Conservation (phyloP, 2,329 filamentous ascomycete species). For the Ophiostoma himal-ulmi region DNA sequence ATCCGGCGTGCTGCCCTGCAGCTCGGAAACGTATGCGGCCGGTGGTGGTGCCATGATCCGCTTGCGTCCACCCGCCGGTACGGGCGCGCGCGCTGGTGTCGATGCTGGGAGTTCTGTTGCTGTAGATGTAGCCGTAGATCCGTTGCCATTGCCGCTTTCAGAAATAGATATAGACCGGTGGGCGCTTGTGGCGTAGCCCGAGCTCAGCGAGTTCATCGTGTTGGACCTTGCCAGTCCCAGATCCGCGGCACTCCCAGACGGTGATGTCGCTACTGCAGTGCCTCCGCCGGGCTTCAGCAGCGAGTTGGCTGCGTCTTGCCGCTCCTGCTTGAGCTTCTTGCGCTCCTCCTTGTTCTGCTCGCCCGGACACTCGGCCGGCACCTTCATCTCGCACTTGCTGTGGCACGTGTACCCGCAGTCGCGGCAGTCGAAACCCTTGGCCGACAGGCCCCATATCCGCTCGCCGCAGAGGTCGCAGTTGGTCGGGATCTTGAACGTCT, state of each 20-base stretch:
- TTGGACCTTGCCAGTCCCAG: conserved; percentile 68
- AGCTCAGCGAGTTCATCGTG: conserved; percentile 86
- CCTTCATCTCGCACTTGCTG: conserved; percentile 98
- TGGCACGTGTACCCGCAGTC: conserved; percentile 98
- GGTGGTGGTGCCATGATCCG: conserved; percentile 85
- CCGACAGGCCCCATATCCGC: conserved; percentile 91
- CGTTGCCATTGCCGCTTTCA: conserved; percentile 40
- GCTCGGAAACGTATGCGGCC: conserved; percentile 65
- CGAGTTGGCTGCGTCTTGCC: conserved; percentile 71
- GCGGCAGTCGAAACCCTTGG: conserved; percentile 92
- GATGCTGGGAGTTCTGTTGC: conserved; percentile 30
- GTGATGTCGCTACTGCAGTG: neutral
- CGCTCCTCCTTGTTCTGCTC: conserved; percentile 91
- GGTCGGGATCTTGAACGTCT: conserved; percentile 98
- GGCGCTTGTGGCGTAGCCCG: conserved; percentile 75
- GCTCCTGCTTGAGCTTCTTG: conserved; percentile 83
- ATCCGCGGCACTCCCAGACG: conserved; percentile 48
- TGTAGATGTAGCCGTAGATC: neutral
- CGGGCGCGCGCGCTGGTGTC: conserved; percentile 29
- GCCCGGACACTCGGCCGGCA: conserved; percentile 89
- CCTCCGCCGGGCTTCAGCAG: conserved; percentile 44
- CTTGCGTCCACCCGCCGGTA: conserved; percentile 42
- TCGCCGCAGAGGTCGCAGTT: conserved; percentile 97
- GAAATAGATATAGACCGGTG: conserved; percentile 72
- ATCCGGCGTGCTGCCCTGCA: conserved; percentile 49